Conservation (phyloP, 768 basidiomycete genomes). For the Lactarius evosmus region DNA sequence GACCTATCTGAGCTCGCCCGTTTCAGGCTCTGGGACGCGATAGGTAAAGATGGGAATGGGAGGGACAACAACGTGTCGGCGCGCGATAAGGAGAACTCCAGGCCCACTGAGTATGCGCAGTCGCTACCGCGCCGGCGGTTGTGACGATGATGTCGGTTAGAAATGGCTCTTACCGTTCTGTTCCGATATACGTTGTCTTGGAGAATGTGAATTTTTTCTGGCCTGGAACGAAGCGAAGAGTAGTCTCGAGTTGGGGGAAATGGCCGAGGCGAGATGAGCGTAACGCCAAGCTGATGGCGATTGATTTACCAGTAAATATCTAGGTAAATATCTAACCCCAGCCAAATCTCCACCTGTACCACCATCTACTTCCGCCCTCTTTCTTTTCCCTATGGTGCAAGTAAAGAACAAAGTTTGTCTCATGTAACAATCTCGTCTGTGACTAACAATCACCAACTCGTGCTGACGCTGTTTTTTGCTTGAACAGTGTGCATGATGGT, state of each 20-base stretch:
- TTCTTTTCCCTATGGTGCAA: conserved; percentile 39
- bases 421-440: conserved; percentile 51
- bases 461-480: neutral
- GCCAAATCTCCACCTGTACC: neutral
- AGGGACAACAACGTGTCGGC: neutral
- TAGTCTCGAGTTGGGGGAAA: neutral
- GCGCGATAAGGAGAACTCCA: neutral
- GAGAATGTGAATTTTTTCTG: neutral
- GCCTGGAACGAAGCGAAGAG: neutral
- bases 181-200: neutral
- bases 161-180: neutral
- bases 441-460: neutral
- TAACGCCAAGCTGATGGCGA: neutral
- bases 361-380: neutral
- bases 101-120: neutral
- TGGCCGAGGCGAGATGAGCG: neutral
- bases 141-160: neutral
- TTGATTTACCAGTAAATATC: too few relatives aligned
- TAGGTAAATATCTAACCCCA: too few relatives aligned
- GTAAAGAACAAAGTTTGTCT: conserved; percentile 89
- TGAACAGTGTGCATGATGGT: conserved; percentile 84
- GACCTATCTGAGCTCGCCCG: neutral
- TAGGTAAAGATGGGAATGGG: neutral
- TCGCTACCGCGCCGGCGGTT: neutral
- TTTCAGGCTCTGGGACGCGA: neutral